Base-by-base conservation (phyloP, 345 rosid species). In the Firmiana major region DNA sequence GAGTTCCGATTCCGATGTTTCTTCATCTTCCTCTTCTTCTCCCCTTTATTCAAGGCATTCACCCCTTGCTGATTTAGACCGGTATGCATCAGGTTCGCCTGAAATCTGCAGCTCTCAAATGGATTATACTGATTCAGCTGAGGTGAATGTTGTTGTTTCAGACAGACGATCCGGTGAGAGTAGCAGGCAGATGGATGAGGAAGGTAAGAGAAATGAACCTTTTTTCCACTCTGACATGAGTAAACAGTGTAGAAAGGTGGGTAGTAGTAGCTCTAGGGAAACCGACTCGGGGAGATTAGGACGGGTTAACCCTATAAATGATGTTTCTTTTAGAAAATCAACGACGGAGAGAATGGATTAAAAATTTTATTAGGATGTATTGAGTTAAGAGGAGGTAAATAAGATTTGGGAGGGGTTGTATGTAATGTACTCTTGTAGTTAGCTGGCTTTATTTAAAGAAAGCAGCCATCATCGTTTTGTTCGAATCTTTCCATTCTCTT, bases 1-100 rank as follows among this genome's bases (percentile, higher is more conserved):
- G 82, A 86, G 77, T 6, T 79, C 89, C 38, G 93, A 90, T 83
- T 90, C 93, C 0, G 97, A 89, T 77, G 75, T 90, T 43, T 84
- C 87, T 3, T 81, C 90, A 9, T 83, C 94, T 10, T 85, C 93
- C 13, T 84, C 89, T 55, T 81, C 97, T 21, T 88, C 93, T 34
- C 94, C 94, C 24, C 63, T 76, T 80, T 81, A 80, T 79, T 77
- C 88, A 1, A 88, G 81, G 76, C 82, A 81, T 59, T 84, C 87
- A 9, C 84, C 85, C 7, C 77, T 77, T 36, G 76, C 82, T 43
- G 74, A 81, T 53, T 53, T 59, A 6, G 79, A 80, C 57, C 83
- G 71, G 31, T 46, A 49, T 65, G 81, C 77, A 55, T 73, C 85
- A 10, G 84, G 83, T 68, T 78, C 70, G 9, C 31, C 80, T 0